Evolutionary conservation across 495 filamentous ascomycete species (phyloP).

Genomic region (Hypoxylon subgilvum): DNA sequence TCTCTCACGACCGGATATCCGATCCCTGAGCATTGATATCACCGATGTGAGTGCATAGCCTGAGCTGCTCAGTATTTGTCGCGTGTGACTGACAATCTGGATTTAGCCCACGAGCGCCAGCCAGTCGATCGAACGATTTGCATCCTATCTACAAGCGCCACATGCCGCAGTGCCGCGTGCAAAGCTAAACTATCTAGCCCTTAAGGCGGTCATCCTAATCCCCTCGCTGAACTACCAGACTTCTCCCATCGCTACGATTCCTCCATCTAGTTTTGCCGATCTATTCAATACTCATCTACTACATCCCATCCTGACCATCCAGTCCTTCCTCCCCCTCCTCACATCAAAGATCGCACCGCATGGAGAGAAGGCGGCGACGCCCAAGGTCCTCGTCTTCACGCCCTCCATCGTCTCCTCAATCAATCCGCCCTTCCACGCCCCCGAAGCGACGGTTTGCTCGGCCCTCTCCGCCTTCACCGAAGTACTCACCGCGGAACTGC

Average conservation of each 20-base stretch:
- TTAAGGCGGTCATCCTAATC: conserved; percentile 80
- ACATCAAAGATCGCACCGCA: conserved; percentile 57
- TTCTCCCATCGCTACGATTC: conserved; percentile 80
- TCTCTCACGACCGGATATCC: conserved; percentile 78
- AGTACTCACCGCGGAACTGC: conserved; percentile 77
- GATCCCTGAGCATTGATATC: conserved; percentile 81
- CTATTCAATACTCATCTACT: conserved; percentile 90
- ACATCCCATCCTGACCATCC: conserved; percentile 83
- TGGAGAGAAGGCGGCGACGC: conserved; percentile 47
- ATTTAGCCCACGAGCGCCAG: conserved; percentile 55
- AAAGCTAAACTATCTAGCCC: conserved; percentile 71
- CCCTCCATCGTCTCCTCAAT: conserved; percentile 84
- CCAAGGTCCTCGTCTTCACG: conserved; percentile 79
- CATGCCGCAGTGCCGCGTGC: conserved; percentile 74
- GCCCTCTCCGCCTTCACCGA: conserved; percentile 81
- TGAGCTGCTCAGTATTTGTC: not conserved
- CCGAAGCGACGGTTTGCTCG: conserved; percentile 77
- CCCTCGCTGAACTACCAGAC: conserved; percentile 73
- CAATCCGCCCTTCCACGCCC: conserved; percentile 79
- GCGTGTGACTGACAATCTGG: conserved; percentile 28
- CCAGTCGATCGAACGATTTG: conserved; percentile 69
- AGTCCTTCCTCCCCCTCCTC: conserved; percentile 84
- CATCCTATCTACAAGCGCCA: conserved; percentile 69
- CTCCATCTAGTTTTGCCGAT: conserved; percentile 82
- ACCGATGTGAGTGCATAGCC: conserved; percentile 63